Evolutionary conservation across 768 basidiomycete genomes (phyloP).

Genomic region (Lactifluus volemus): DNA sequence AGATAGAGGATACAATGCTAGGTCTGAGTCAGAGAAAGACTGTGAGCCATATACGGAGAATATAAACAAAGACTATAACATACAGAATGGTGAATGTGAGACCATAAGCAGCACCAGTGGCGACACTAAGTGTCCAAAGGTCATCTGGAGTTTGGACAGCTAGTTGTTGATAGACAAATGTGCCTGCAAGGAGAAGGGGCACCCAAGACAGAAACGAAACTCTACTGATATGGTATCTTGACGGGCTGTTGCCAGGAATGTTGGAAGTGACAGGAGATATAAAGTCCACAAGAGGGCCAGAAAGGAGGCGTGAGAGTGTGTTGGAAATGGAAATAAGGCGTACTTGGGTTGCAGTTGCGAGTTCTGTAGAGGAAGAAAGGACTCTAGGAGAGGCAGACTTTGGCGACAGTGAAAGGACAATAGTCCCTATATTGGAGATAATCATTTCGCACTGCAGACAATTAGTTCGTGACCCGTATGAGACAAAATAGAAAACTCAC

Average conservation of each 20-base stretch:
- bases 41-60: background rate
- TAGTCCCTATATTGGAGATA: conserved; percentile 73
- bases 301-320: conserved; percentile 56
- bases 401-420: conserved; percentile 53
- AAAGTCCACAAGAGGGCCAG: conserved; percentile 65
- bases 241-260: conserved; percentile 30
- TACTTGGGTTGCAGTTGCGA: conserved; percentile 54
- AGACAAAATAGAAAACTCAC: conserved; percentile 35
- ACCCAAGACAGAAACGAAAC: conserved; percentile 49
- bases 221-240: conserved; percentile 52
- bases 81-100: conserved; percentile 62
- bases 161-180: conserved; percentile 49
- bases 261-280: conserved; percentile 52
- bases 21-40: conserved; percentile 37
- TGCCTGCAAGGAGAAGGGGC: conserved; percentile 38
- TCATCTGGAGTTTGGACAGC: conserved; percentile 39
- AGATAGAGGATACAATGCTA: conserved; percentile 59
- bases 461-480: background rate
- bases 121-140: conserved; percentile 64
- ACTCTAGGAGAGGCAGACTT: conserved; percentile 13
- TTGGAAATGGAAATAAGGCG: conserved; percentile 62
- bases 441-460: conserved; percentile 51
- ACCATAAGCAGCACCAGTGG: conserved; percentile 64
- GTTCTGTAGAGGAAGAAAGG: conserved; percentile 24
- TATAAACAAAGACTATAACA: conserved; percentile 24